Percentiles rank a stretch among this genome's conserved stretches.
Conservation (phyloP, 1,284 basidiomycete species). For the Ustilago crameri region DNA sequence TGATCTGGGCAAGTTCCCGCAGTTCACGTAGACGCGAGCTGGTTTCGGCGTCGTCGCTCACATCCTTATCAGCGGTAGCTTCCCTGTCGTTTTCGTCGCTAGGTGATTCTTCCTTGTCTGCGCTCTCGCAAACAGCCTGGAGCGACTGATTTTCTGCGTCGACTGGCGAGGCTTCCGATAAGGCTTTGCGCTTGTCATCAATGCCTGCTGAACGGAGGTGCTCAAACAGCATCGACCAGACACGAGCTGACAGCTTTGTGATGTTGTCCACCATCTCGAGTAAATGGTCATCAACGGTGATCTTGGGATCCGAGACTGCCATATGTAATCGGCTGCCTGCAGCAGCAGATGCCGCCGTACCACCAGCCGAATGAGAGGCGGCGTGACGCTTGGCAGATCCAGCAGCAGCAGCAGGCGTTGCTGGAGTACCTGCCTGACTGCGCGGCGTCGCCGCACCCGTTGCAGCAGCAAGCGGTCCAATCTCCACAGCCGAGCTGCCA, state of each 20-base stretch:
- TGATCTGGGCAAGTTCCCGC: conserved; percentile 26
- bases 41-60: not conserved
- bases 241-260: conserved; percentile 50
- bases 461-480: not conserved
- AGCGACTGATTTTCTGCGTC: conserved; percentile 3
- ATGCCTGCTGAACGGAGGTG: conserved; percentile 42
- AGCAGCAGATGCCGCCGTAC: conserved; percentile 17
- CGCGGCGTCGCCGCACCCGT: conserved; percentile 15
- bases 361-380: conserved; percentile 11
- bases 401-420: conserved; percentile 18
- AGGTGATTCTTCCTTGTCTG: not conserved
- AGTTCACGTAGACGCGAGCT: conserved; percentile 26
- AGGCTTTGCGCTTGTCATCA: conserved; percentile 6
- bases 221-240: conserved; percentile 58
- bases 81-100: conserved; percentile 16
- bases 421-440: conserved; percentile 30
- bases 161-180: conserved; percentile 3
- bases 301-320: conserved; percentile 27
- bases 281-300: conserved; percentile 53
- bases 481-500: conserved; percentile 26
- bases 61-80: not conserved
- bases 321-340: conserved; percentile 19
- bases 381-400: conserved; percentile 12
- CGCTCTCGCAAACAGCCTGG: not conserved
- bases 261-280: conserved; percentile 54